Conservation (phyloP, 148 eudicot genomes). For the Oxyria digyna region DNA sequence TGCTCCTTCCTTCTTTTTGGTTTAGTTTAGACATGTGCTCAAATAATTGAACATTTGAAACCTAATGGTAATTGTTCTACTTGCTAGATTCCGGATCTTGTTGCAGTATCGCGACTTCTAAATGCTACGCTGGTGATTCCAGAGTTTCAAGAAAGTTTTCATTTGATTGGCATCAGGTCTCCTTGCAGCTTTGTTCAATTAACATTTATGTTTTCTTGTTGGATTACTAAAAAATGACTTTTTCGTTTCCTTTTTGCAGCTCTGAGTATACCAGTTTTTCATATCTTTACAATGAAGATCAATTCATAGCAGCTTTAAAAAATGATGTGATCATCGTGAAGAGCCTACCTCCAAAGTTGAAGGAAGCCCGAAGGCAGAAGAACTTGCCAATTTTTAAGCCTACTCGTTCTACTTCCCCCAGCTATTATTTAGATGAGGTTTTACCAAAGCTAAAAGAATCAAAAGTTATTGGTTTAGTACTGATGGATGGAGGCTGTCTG, state of each 20-base stretch:
- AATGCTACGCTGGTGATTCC: constrained; percentile 97
- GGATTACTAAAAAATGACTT: constrained; percentile 9
- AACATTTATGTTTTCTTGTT: neutral
- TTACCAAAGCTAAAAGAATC: constrained; percentile 59
- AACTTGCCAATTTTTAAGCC: constrained; percentile 69
- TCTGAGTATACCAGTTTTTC: constrained; percentile 80
- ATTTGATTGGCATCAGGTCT: constrained; percentile 80
- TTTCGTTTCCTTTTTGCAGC: constrained; percentile 32
- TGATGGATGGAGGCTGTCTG: constrained; percentile 82
- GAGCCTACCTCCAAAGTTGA: constrained; percentile 54
- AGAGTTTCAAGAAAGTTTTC: constrained; percentile 78
- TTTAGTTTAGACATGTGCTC: neutral
- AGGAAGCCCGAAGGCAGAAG: constrained; percentile 62
- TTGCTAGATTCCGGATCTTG: constrained; percentile 90
- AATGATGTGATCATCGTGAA: constrained; percentile 67
- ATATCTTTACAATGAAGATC: constrained; percentile 77
- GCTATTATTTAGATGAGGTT: constrained; percentile 53
- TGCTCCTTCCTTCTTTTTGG: neutral
- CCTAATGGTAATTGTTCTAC: constrained; percentile 11
- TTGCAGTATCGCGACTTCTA: constrained; percentile 69
- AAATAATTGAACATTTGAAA: neutral
- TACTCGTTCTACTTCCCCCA: constrained; percentile 41
- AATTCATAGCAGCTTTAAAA: constrained; percentile 57
- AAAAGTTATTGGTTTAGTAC: constrained; percentile 73
- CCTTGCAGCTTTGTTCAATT: neutral